Conservation (phyloP, 1,139 yeast genomes). For the Candida sp. region DNA sequence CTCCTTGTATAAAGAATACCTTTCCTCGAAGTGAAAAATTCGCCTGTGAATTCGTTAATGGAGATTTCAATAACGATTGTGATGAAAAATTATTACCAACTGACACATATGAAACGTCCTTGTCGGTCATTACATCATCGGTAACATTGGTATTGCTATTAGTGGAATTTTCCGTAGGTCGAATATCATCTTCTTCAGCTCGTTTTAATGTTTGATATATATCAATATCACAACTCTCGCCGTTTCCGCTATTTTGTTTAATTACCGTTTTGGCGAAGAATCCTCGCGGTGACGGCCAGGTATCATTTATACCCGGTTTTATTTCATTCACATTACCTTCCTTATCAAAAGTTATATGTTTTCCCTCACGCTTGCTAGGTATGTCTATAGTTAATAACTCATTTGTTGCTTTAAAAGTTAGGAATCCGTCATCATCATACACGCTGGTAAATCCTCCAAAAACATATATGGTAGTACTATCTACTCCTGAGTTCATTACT, state of each 20-base stretch:
- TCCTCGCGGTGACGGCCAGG: slow-evolving; percentile 40
- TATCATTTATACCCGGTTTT: slow-evolving; percentile 8
- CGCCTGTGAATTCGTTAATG: not conserved
- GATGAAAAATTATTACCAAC: not conserved
- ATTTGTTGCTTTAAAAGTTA: slow-evolving; percentile 28
- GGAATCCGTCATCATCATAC: slow-evolving; percentile 12
- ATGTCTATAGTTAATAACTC: slow-evolving; percentile 38
- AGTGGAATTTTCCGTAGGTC: not conserved
- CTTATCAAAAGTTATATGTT: slow-evolving; percentile 13
- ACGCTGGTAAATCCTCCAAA: slow-evolving; percentile 40
- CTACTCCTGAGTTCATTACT: slow-evolving; percentile 1
- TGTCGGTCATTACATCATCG: not conserved
- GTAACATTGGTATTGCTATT: not conserved
- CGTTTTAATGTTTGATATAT: slow-evolving; percentile 1
- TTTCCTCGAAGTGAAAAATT: slow-evolving; percentile 21
- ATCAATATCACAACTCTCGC: slow-evolving; percentile 17
- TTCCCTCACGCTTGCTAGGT: slow-evolving; percentile 10
- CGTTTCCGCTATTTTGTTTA: slow-evolving; percentile 17
- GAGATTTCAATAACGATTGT: not conserved
- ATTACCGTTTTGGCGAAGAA: slow-evolving; percentile 35
- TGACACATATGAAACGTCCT: not conserved
- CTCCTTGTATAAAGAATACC: slow-evolving; percentile 41
- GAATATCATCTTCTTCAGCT: not conserved
- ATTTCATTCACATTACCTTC: slow-evolving; percentile 20
- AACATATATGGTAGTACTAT: slow-evolving; percentile 21